A percentile compares a stretch with the other conserved stretches of the same genome.
Conservation (phyloP, 2,329 filamentous ascomycete genomes). For the Penicillium sp. region DNA sequence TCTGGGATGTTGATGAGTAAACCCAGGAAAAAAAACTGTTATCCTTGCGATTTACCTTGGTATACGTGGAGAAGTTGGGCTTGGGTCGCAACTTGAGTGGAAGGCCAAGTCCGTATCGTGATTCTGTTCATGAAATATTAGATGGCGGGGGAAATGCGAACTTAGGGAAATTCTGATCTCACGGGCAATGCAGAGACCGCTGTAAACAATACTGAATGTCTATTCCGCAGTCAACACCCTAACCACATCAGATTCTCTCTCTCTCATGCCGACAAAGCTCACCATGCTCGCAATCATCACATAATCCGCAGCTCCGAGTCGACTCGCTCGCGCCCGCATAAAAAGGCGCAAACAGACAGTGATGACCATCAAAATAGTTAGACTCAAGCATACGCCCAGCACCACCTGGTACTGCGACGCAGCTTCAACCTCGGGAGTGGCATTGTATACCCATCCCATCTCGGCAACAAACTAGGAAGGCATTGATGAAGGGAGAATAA, state of each 20-base stretch:
- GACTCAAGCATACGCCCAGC: constrained; percentile 52
- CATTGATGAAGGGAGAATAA: constrained; percentile 1
- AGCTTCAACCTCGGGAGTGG: constrained; percentile 51
- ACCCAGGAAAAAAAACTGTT: no score
- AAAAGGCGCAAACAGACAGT: constrained; percentile 50
- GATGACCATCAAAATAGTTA: constrained; percentile 50
- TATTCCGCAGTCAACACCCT: constrained; percentile 18
- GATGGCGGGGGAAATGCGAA: background rate
- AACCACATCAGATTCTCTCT: no score
- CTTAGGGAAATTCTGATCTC: constrained; percentile 25
- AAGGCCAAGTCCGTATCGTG: constrained; percentile 58
- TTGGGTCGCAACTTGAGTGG: constrained; percentile 50
- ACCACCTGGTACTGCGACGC: constrained; percentile 56
- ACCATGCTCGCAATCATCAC: constrained; percentile 43
- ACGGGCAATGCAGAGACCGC: constrained; percentile 56
- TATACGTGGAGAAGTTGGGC: constrained; percentile 52
- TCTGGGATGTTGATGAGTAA: no score
- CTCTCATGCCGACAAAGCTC: no score
- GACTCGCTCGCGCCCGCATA: constrained; percentile 48
- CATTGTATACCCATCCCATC: constrained; percentile 60
- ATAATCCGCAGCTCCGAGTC: constrained; percentile 56
- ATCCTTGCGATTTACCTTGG: constrained; percentile 38
- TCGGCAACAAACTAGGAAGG: background rate
- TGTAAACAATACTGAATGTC: constrained; percentile 56
- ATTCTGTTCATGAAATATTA: constrained; percentile 46